Base-by-base conservation (phyloP, 148 eudicot genomes). In the Cornus kousa region DNA sequence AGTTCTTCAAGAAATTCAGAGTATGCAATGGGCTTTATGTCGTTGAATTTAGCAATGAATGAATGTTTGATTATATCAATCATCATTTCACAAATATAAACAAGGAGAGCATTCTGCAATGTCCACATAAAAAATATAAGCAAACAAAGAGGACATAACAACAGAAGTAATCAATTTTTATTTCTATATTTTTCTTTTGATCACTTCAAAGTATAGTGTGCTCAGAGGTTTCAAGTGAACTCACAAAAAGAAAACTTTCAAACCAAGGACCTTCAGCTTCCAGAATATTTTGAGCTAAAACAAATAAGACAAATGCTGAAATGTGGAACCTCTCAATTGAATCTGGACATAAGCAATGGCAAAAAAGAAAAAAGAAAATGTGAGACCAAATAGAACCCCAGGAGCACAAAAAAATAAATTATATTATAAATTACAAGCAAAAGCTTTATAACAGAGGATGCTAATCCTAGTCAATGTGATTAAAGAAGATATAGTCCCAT, bases 231-330 rank as follows among this genome's bases (percentile, higher is more conserved):
- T 31, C 14, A 78, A 77, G 40, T 67, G 31, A 64, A 88, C 98
- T 95, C 86, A 95, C 98, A 68, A 68, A 85, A 68, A 95, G 89
- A 60, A 95, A 95, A 82, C 82, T 95, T 70, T 88, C 85, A 80
- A 95, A 93, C 98, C 98, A 95, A 80, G 94, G 86, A 74, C 94
- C 97, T 82, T 95, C 98, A 24, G 98, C 98, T 85, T 95, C 98
- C 79, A 88, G 87, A 82, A 95, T 88, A 87, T 95, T 91, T 87
- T 95, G 98, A 86, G 97, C 98, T 76, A 95, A 85, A 77, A 95
- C 94, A 79, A 93, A 93, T 82, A 95, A 79, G 70, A 95, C 72
- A 83, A 91, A 95, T 78, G 98, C 94, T 40, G 97, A 82, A 78
- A 95, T 95, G 80, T 95, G 97, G 87, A 95, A 95, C 83, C 97